Percentiles rank a stretch among this genome's conserved stretches.
phyloP scores from a whole-genome alignment of 202 grass and related monocot genomes.

The Setaria viridis region DNA sequence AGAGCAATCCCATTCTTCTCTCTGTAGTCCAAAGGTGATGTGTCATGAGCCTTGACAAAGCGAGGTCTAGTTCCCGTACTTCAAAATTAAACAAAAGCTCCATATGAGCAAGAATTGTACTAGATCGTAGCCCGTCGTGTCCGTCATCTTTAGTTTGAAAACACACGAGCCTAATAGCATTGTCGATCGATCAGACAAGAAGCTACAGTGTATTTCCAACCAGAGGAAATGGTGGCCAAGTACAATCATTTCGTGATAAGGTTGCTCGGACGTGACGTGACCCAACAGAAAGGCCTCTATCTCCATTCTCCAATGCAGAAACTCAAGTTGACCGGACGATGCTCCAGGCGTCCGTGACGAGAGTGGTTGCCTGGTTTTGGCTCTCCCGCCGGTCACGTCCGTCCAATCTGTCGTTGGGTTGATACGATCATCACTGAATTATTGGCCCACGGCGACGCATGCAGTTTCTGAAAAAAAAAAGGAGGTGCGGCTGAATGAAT shows the following conservation, averaged over 20 bases:
- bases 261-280: constrained; percentile 43
- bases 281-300: neutral
- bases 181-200: neutral
- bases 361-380: constrained; percentile 30
- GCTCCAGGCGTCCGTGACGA: constrained; percentile 37
- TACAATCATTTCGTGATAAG: constrained; percentile 46
- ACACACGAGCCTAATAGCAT: neutral
- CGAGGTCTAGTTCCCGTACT: neutral
- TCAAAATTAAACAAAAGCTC: neutral
- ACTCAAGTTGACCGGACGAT: constrained; percentile 1
- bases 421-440: constrained; percentile 34
- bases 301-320: neutral
- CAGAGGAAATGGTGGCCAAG: neutral
- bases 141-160: neutral
- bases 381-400: neutral
- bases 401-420: neutral
- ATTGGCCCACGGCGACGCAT: neutral
- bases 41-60: neutral
- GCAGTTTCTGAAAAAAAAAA: neutral
- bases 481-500: neutral
- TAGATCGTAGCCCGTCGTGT: neutral
- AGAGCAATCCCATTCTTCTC: neutral
- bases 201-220: neutral
- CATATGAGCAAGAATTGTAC: neutral
- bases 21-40: neutral